These are phyloP conservation scores for Fimicolochytrium jonesii DNA, from an alignment of 192 early-diverging fungal genomes.

Conservation along the genomic window DNA sequence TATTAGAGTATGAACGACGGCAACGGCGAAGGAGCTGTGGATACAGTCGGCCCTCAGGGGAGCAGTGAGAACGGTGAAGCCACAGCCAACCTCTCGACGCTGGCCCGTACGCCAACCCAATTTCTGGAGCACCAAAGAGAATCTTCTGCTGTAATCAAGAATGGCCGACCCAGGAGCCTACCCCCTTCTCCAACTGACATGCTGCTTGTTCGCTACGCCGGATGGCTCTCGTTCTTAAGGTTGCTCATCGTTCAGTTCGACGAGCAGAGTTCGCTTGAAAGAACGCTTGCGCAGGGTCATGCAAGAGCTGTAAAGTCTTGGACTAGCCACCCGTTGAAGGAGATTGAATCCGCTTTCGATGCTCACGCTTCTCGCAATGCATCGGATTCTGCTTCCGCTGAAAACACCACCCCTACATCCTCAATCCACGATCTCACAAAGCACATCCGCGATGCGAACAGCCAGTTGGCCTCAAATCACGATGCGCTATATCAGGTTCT, in stretches of 20 bases:
- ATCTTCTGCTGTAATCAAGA: no score
- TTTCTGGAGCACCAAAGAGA: neutral
- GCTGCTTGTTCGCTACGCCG: constrained; percentile 12
- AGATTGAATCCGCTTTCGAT: constrained; percentile 17
- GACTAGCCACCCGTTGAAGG: constrained; percentile 10
- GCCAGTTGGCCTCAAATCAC: constrained; percentile 7
- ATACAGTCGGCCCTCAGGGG: no score
- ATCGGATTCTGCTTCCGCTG: no score
- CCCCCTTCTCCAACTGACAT: constrained; percentile 15
- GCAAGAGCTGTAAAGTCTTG: constrained; percentile 1
- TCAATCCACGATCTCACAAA: constrained; percentile 7
- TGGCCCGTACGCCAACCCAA: constrained; percentile 4
- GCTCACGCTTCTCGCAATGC: no score
- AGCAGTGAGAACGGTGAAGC: no score
- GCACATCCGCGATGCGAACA: constrained; percentile 2
- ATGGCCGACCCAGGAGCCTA: neutral
- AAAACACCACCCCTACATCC: no score
- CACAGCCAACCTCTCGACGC: no score
- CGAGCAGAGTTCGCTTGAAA: constrained; percentile 14
- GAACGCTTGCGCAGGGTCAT: neutral
- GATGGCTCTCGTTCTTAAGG: constrained; percentile 21
- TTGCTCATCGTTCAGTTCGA: constrained; percentile 14
- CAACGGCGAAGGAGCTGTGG: no score
- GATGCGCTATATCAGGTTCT: constrained; percentile 14
- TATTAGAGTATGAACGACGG: no score